Percentiles rank a stretch among this genome's conserved stretches.
Conservation (phyloP, 805 yeast species). For the Cyberlindnera galapagoensis region DNA sequence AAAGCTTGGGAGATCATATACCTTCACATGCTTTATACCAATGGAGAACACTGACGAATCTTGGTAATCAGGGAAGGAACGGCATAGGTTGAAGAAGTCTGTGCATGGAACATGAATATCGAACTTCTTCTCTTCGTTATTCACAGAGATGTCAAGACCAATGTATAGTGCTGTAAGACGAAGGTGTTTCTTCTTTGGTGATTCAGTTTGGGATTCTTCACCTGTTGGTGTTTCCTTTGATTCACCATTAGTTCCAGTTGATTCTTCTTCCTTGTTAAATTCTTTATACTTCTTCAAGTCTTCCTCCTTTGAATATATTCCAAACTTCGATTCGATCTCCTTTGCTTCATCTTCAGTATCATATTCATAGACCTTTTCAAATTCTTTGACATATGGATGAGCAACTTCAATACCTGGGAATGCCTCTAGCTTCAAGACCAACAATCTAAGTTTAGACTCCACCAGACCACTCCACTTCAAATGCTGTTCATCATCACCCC, state of each 20-base stretch:
- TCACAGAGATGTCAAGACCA: constrained; percentile 51
- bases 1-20: constrained; percentile 76
- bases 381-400: constrained; percentile 83
- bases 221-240: not conserved
- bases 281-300: constrained; percentile 28
- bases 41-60: constrained; percentile 46
- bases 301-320: constrained; percentile 50
- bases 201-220: no score
- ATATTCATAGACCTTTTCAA: constrained; percentile 48
- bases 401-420: constrained; percentile 72
- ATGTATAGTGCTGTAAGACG: constrained; percentile 73
- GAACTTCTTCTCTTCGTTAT: constrained; percentile 48
- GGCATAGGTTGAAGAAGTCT: constrained; percentile 79
- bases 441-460: constrained; percentile 74
- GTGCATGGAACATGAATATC: constrained; percentile 88
- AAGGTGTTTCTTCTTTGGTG: constrained; percentile 31
- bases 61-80: constrained; percentile 66
- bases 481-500: constrained; percentile 72
- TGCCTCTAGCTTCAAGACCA: constrained; percentile 79
- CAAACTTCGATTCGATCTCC: constrained; percentile 54
- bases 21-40: constrained; percentile 64
- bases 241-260: not conserved
- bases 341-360: constrained; percentile 47
- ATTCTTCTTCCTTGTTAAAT: constrained; percentile 28
- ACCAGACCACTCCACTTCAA: constrained; percentile 89